Evolutionary conservation across 208 protist species (phyloP).

Genomic region (Leishmania gerbilli): DNA sequence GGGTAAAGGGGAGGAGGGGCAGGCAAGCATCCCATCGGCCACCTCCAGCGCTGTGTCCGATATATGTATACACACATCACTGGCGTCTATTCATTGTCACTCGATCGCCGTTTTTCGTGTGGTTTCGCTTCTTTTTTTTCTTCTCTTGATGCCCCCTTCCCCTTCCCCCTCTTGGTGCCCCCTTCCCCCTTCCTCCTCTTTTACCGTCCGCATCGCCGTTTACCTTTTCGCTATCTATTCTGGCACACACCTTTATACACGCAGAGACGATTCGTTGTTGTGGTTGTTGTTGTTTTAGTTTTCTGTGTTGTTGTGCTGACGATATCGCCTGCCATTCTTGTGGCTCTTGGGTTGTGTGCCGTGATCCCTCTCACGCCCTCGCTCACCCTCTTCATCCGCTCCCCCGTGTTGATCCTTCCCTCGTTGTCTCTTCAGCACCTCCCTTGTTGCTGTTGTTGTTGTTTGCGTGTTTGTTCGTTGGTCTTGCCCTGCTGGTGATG

Average conservation of each 20-base stretch:
- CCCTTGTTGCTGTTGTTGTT: background rate
- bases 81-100: background rate
- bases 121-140: background rate
- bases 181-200: background rate
- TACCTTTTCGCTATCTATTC: background rate
- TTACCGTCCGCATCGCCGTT: background rate
- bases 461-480: no score
- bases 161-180: background rate
- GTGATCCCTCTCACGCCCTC: no score
- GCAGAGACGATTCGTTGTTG: background rate
- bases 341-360: no score
- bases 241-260: background rate
- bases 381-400: background rate
- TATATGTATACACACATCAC: background rate
- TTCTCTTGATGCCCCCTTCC: background rate
- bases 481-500: no score
- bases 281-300: background rate
- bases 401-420: background rate
- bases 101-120: background rate
- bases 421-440: background rate
- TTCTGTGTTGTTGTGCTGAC: no score
- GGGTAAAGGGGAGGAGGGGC: background rate
- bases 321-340: no score
- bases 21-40: background rate
- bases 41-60: background rate